These are phyloP conservation scores for Vinca minor DNA, from an alignment of 257 asterid species.

Conservation along the genomic window DNA sequence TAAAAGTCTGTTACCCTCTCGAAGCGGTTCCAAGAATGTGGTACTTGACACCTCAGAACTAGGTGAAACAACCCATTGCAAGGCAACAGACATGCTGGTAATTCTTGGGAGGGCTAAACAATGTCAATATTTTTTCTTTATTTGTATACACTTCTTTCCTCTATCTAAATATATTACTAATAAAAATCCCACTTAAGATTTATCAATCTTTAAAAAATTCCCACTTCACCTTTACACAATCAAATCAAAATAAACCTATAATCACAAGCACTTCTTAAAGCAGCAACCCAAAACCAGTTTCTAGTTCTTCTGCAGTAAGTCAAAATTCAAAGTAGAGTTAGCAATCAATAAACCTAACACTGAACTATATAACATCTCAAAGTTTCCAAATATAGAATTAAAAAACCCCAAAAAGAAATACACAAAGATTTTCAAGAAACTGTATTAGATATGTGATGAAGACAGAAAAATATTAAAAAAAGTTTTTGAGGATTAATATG, in stretches of 20 bases:
- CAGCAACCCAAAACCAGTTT: conserved; percentile 24
- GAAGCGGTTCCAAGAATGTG: conserved; percentile 40
- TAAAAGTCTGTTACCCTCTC: conserved; percentile 39
- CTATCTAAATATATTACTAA: conserved; percentile 10
- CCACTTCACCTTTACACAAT: conserved; percentile 22
- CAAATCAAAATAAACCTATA: conserved; percentile 12
- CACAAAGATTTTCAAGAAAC: conserved; percentile 23
- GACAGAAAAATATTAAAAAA: conserved; percentile 3
- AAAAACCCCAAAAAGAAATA: not conserved
- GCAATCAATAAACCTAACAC: conserved; percentile 14
- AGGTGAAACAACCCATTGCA: conserved; percentile 69
- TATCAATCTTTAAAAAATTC: conserved; percentile 19
- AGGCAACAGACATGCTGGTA: conserved; percentile 63
- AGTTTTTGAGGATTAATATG: not conserved
- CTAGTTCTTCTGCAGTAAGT: conserved; percentile 35
- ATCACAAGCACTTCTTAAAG: conserved; percentile 18
- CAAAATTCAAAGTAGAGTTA: conserved; percentile 13
- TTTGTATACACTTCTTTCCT: conserved; percentile 17
- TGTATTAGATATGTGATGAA: not conserved
- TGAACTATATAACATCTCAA: too few species aligned
- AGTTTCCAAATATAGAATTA: not conserved
- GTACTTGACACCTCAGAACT: conserved; percentile 43
- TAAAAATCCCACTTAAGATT: conserved; percentile 19
- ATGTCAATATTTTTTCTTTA: conserved; percentile 22
- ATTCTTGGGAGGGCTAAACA: conserved; percentile 16